Evolutionary conservation across 441 rosid genomes (phyloP).

Genomic region (Corymbia calophylla): DNA sequence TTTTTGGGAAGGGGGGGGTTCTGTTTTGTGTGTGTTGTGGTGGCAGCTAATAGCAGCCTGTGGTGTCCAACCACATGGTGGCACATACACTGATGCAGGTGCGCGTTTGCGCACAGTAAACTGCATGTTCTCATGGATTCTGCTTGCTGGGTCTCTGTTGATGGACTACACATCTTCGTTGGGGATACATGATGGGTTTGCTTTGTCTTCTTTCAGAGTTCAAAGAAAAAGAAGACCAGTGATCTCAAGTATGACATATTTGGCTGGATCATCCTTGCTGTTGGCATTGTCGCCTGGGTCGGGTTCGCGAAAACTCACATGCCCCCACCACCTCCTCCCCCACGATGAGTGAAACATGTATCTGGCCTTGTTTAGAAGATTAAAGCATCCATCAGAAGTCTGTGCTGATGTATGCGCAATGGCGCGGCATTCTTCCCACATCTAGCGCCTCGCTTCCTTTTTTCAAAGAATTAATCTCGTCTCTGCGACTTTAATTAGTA

Average conservation of each 20-base stretch:
- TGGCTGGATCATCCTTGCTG: slow-evolving; percentile 87
- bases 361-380: background rate
- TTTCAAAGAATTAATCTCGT: background rate
- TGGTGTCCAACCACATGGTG: background rate
- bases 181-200: background rate
- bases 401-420: background rate
- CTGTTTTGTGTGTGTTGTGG: background rate
- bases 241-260: slow-evolving; percentile 76
- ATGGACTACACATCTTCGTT: background rate
- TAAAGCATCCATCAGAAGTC: background rate
- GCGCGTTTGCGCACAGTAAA: background rate
- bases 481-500: background rate
- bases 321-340: slow-evolving; percentile 52
- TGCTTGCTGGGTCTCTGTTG: background rate
- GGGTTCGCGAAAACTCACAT: slow-evolving; percentile 74
- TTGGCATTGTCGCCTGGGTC: slow-evolving; percentile 78
- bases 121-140: background rate
- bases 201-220: slow-evolving; percentile 25
- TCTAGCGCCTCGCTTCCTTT: background rate
- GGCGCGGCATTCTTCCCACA: background rate
- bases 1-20: background rate
- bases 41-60: background rate
- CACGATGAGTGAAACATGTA: slow-evolving; percentile 14
- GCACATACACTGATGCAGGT: background rate
- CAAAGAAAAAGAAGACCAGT: slow-evolving; percentile 55